These are phyloP conservation scores for Suillus variegatus DNA, from an alignment of 768 basidiomycete genomes.

Conservation along the genomic window DNA sequence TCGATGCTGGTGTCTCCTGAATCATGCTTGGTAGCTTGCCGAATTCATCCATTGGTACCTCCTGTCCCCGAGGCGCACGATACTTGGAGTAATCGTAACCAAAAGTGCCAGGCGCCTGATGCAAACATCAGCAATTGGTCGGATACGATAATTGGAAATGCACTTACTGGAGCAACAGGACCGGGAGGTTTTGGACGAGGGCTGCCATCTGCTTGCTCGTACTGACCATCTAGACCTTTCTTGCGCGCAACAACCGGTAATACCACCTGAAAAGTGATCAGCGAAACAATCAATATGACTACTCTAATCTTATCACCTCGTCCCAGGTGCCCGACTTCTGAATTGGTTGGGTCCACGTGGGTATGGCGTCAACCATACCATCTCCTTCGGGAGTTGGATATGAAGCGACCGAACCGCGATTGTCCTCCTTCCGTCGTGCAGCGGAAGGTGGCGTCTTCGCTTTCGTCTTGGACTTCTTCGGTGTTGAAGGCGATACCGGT, in stretches of 20 bases:
- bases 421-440: slow-evolving; percentile 41
- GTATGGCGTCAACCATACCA: slow-evolving; percentile 73
- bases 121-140: slow-evolving; percentile 10
- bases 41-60: slow-evolving; percentile 71
- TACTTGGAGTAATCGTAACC: slow-evolving; percentile 76
- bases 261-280: slow-evolving; percentile 57
- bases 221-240: slow-evolving; percentile 72
- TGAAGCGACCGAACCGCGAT: slow-evolving; percentile 60
- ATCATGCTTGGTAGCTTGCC: slow-evolving; percentile 38
- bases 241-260: slow-evolving; percentile 84
- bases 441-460: slow-evolving; percentile 33
- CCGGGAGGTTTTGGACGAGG: slow-evolving; percentile 50
- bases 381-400: slow-evolving; percentile 65
- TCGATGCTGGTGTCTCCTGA: slow-evolving; percentile 20
- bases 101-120: slow-evolving; percentile 81
- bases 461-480: slow-evolving; percentile 42
- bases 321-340: slow-evolving; percentile 78
- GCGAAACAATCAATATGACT: slow-evolving; percentile 11
- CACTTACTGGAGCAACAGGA: slow-evolving; percentile 6
- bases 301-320: slow-evolving; percentile 50
- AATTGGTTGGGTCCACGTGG: slow-evolving; percentile 78
- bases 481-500: slow-evolving; percentile 44
- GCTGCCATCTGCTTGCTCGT: slow-evolving; percentile 70
- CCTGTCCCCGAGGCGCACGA: slow-evolving; percentile 45
- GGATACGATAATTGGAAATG: slow-evolving; percentile 4